Conservation (phyloP, 257 asterid species). For the Primulina eburnea region DNA sequence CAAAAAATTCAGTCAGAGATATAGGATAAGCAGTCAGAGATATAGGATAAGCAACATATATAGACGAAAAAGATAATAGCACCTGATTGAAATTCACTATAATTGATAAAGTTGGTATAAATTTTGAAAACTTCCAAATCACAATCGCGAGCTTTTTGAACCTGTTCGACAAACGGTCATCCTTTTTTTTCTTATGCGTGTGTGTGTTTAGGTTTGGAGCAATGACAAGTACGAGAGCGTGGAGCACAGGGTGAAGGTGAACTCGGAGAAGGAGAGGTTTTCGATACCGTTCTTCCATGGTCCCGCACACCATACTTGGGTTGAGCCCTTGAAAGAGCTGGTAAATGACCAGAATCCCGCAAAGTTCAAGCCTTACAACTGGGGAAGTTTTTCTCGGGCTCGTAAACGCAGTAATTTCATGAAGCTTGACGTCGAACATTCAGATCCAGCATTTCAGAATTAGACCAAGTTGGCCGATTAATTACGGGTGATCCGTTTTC, state of each 20-base stretch:
- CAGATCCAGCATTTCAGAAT: slow-evolving; percentile 48
- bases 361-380: slow-evolving; percentile 40
- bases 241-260: slow-evolving; percentile 60
- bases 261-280: slow-evolving; percentile 45
- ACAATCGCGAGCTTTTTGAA: too few relatives aligned
- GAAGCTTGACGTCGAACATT: slow-evolving; percentile 48
- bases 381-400: slow-evolving; percentile 35
- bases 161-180: too few relatives aligned
- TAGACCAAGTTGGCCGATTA: too few relatives aligned
- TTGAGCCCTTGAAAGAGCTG: slow-evolving; percentile 46
- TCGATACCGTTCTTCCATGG: slow-evolving; percentile 47
- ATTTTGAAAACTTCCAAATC: too few relatives aligned
- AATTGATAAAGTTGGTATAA: too few relatives aligned
- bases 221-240: slow-evolving; percentile 56
- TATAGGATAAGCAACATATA: too few relatives aligned
- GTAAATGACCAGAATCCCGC: slow-evolving; percentile 33
- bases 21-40: too few relatives aligned
- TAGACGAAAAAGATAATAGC: too few relatives aligned
- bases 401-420: slow-evolving; percentile 44
- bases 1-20: too few relatives aligned
- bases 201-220: slow-evolving; percentile 48
- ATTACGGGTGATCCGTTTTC: too few relatives aligned
- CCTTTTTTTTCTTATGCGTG: too few relatives aligned
- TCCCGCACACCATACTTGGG: slow-evolving; percentile 37
- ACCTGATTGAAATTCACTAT: too few relatives aligned